Evolutionary conservation across 2,329 filamentous ascomycete species (phyloP).

Genomic region (Trichoderma sp.): DNA sequence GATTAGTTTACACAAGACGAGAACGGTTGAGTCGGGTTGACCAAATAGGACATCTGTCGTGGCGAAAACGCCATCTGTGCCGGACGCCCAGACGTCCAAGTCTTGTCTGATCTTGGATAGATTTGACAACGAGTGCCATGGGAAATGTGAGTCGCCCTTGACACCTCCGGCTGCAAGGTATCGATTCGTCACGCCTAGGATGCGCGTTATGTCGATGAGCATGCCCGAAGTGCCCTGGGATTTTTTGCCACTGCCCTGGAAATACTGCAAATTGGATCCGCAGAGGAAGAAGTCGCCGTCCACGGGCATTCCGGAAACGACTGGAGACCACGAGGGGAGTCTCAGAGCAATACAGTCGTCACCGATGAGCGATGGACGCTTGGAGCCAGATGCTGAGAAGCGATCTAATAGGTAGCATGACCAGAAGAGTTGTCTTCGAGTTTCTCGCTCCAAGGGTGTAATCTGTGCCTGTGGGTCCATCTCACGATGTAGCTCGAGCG

Average conservation of each 20-base stretch:
- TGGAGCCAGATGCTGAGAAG: conserved; percentile 80
- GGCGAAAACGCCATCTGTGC: conserved; percentile 76
- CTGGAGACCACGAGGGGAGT: conserved; percentile 72
- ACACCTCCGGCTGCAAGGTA: conserved; percentile 85
- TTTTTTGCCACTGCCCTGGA: conserved; percentile 67
- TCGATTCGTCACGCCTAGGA: conserved; percentile 78
- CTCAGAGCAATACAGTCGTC: conserved; percentile 76
- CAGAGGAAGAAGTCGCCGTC: conserved; percentile 82
- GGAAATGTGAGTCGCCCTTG: conserved; percentile 87
- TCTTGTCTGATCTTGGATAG: conserved; percentile 84
- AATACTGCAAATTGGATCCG: conserved; percentile 74
- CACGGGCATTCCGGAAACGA: conserved; percentile 59
- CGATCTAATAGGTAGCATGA: conserved; percentile 83
- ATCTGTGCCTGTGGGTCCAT: conserved; percentile 63
- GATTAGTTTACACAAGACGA: conserved; percentile 81
- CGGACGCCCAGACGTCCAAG: conserved; percentile 81
- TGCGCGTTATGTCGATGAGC: conserved; percentile 81
- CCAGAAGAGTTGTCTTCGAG: conserved; percentile 81
- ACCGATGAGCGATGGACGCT: conserved; percentile 75
- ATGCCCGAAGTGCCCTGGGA: conserved; percentile 76
- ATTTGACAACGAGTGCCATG: conserved; percentile 84
- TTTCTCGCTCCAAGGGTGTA: conserved; percentile 70
- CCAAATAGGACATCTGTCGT: conserved; percentile 75
- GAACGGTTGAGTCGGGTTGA: conserved; percentile 73
- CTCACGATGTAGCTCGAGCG: conserved; percentile 79